Percentiles rank a stretch among this genome's conserved stretches.
Conservation (phyloP, 768 basidiomycete species). For the Mrakia gelida region DNA sequence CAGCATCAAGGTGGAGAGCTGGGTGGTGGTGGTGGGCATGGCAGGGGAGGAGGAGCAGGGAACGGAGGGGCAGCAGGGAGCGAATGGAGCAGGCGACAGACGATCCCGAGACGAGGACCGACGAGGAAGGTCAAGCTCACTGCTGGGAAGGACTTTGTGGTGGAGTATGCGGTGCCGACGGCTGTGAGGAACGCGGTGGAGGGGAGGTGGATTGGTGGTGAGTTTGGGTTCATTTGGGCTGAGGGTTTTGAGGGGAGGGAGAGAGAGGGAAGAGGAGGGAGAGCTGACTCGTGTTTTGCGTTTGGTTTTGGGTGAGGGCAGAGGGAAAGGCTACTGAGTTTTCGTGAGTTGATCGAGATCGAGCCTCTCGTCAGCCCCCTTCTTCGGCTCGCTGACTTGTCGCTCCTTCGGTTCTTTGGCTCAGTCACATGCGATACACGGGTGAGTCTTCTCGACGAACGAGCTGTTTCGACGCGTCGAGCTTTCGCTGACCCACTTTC, state of each 20-base stretch:
- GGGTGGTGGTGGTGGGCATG: too few species aligned
- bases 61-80: not conserved
- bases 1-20: not conserved
- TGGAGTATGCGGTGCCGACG: conserved; percentile 81
- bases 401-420: not conserved
- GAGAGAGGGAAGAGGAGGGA: conserved; percentile 29
- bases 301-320: not conserved
- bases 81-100: conserved; percentile 69
- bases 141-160: conserved; percentile 77
- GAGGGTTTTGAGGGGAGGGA: not conserved
- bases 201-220: conserved; percentile 60
- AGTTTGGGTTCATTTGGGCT: too few species aligned
- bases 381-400: too few species aligned
- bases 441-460: conserved; percentile 53
- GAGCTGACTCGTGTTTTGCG: conserved; percentile 26
- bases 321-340: conserved; percentile 74
- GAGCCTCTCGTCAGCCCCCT: not conserved
- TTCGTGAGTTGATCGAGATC: conserved; percentile 56
- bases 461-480: not conserved
- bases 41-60: not conserved
- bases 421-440: conserved; percentile 86
- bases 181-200: conserved; percentile 79
- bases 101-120: conserved; percentile 77
- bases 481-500: conserved; percentile 45
- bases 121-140: conserved; percentile 94